Evolutionary conservation across 495 filamentous ascomycete species (phyloP), one percentile per base, ranked within the genome.

Genomic region (Xylaria cubensis): DNA sequence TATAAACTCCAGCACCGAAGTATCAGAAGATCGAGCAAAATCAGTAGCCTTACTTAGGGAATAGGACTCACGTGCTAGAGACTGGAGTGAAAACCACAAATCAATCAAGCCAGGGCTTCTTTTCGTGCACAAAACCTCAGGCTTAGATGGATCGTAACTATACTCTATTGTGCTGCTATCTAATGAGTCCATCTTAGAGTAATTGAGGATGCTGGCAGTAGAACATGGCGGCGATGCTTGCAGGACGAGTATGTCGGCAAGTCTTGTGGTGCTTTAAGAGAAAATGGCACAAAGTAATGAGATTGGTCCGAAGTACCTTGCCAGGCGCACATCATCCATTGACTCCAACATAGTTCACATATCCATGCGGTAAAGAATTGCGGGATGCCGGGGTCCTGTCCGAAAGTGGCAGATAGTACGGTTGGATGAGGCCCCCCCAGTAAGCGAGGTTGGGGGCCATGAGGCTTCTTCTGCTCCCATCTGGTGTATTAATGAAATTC

Each of bases 401-500:
- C 56, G 5, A 36, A 36, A n/a, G 56, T 58, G 29, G 29, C 29
- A 34, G 55, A 58, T 58, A 42, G 8, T 51, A 50, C 46, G 46
- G 46, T 2, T n/a, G 46, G 17, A 21, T 19, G 0, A 53, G 8
- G 12, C 50, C 21, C 7, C 7, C 6, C 51, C 10, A n/a, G 15
- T 39, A 19, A 59, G 56, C 56, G 32, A 59, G 55, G 17, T 59
- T 59, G 56, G 56, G 56, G 56, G 56, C 17, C 29, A 21, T 36
- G 56, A 59, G 32, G 56, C 29, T 36, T 6, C 15, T 59, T 59
- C 56, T 59, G 19, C 26, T 59, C n/a, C 17, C 9, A 7, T 36
- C 5, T 1, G 4, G 19, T 59, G 2, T 39, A n/a, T 59, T 39
- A 39, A 59, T n/a, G 34, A n/a, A n/a, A 39, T 36, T 19, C 3